These are phyloP conservation scores for Cichorium intybus DNA, from an alignment of 140 eudicot genomes.

Conservation along the genomic window DNA sequence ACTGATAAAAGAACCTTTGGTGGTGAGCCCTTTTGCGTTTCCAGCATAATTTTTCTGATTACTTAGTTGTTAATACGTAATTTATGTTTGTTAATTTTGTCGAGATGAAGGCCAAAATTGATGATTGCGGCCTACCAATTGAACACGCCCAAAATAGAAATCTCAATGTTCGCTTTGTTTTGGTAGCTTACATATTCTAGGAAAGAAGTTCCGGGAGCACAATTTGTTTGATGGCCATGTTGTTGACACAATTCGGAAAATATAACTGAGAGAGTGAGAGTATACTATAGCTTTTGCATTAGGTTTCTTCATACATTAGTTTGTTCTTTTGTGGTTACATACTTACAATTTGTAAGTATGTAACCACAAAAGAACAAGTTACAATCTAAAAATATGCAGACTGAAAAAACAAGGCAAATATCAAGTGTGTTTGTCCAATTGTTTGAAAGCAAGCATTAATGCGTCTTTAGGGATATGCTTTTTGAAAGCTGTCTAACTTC, in stretches of 20 bases:
- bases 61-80: conserved; percentile 4
- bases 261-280: not conserved
- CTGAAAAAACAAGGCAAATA: not conserved
- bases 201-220: too few relatives aligned
- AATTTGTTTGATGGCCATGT: not conserved
- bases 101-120: not conserved
- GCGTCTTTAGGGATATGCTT: conserved; percentile 1
- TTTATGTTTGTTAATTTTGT: conserved; percentile 1
- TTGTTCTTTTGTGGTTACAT: conserved; percentile 8
- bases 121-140: not conserved
- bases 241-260: not conserved
- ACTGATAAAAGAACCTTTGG: not conserved
- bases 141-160: not conserved
- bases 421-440: not conserved
- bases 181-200: too few relatives aligned
- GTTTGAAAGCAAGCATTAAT: not conserved
- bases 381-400: too few relatives aligned
- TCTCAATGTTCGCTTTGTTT: not conserved
- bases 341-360: too few relatives aligned
- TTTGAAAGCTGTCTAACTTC: not conserved
- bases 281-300: not conserved
- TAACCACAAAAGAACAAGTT: too few relatives aligned
- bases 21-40: not conserved
- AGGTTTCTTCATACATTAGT: not conserved
- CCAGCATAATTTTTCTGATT: not conserved